phyloP scores from a whole-genome alignment of 169 alveolate genomes.

The Cryptosporidium bovis region DNA sequence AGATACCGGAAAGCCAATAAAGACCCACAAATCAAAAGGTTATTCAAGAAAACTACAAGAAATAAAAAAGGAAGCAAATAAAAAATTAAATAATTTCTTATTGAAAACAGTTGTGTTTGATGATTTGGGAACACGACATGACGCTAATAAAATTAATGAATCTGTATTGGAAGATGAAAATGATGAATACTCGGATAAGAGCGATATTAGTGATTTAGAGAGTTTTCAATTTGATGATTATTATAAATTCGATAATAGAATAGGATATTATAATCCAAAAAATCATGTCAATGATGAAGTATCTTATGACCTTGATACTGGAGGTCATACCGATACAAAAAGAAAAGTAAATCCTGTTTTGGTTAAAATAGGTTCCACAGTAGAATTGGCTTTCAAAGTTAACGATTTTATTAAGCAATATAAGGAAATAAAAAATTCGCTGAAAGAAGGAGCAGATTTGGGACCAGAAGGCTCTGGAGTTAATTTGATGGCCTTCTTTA shows the following conservation, averaged over 20 bases:
- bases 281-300: slow-evolving; percentile 12
- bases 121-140: not conserved
- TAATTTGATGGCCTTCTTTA: slow-evolving; percentile 29
- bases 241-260: slow-evolving; percentile 41
- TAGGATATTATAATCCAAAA: slow-evolving; percentile 30
- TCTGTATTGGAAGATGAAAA: not conserved
- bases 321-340: slow-evolving; percentile 44
- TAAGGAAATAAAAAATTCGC: slow-evolving; percentile 2
- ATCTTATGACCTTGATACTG: slow-evolving; percentile 54
- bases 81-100: slow-evolving; percentile 10
- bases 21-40: not conserved
- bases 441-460: slow-evolving; percentile 39
- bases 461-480: slow-evolving; percentile 38
- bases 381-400: slow-evolving; percentile 30
- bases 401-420: slow-evolving; percentile 32
- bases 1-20: not conserved
- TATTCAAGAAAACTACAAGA: slow-evolving; percentile 2
- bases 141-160: not conserved
- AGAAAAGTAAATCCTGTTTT: slow-evolving; percentile 1
- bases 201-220: slow-evolving; percentile 21
- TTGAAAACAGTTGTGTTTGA: slow-evolving; percentile 15
- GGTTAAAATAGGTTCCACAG: slow-evolving; percentile 12
- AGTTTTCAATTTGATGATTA: slow-evolving; percentile 69
- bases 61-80: slow-evolving; percentile 37
- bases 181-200: not conserved